Base-by-base conservation (phyloP, 176 grass and related monocot genomes). In the barley (Hordeum vulgare) region DNA sequence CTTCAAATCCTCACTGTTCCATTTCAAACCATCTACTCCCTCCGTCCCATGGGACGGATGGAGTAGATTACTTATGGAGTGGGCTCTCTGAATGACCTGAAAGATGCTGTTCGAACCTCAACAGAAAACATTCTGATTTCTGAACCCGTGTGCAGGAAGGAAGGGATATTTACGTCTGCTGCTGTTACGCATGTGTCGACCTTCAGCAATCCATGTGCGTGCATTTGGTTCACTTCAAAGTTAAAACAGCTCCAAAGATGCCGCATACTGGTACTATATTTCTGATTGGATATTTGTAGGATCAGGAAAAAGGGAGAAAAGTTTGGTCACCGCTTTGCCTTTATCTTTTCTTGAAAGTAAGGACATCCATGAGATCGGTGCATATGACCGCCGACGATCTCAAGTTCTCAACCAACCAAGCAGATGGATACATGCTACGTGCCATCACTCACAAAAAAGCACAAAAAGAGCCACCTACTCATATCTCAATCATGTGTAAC, bases 271-370 rank as follows among this genome's bases (percentile, higher is more conserved):
- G 17, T 8, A 54, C 51, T 45, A 14, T 41, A 40, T 66, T 78
- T 47, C 12, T 45, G 12, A 45, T 26, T 62, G 7, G 23, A 67
- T 68, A 67, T 83, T 39, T 24, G 9, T 51, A 61, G 8, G 29
- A 83, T 49, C 66, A 61, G 83, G 40, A 64, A 86, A 82, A 86
- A 83, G 0, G 18, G 15, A 75, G 80, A 40, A 83, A 90, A 83
- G 88, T 61, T 79, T 61, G 88, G 80, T 80, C 80, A 29, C 53
- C 40, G 18, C 80, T 83, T 90, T 90, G 80, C 59, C 24, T 81
- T 90, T 90, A 70, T 87, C 89, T 87, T 90, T 87, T 84, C 76
- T 84, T 90, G 61, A 84, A 90, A 87, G 84, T 80, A 80, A 90
- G 89, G 89, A 62, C 83, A 64, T 26, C 73, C 20, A 36, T 34